Evolutionary conservation across 805 yeast species (phyloP), one percentile per base, ranked within the genome.

Genomic region (Groenewaldozyma salmanticensis): DNA sequence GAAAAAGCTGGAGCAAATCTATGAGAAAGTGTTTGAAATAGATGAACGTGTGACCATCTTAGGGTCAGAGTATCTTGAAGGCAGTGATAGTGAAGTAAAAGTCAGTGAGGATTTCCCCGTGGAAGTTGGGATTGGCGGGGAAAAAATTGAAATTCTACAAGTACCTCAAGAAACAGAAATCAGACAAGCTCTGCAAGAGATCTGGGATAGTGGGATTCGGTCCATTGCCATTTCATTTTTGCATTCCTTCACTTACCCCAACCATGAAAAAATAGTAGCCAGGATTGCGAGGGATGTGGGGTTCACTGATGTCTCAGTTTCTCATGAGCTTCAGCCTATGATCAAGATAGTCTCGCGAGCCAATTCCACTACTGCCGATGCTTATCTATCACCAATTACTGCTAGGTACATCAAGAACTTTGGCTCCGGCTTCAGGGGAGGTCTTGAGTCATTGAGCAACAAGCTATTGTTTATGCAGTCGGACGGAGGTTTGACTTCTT

Each of bases 401-500:
- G 68, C 75, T 47, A 71, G 73, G 21, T 84, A 84, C 54, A 60
- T 83, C 31, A 54, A 65, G 15, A 72, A 77, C 15, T 79, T 84
- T 52, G 73, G 75, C 38, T 53, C 66, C 2, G 92, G 92, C 3
- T 68, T 84, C 45, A 60, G 60, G 18, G 72, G 74, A 35, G 75
- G 75, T 1, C 58, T 72, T 6, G 65, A 65, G 11, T 63, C 64
- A 7, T 50, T 59, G 5, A 62, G 62, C 1, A 46, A 52, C 34
- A 58, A 43, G 51, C 62, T 43, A 45, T 47, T 56, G 42, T 90
- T 90, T 60, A 90, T 90, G 97, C 95, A 90, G 61, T 83, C 95
- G 9, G 95, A 90, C 59, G 97, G 97, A 43, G 97, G 97, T 2
- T 70, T 90, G 44, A 87, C 88, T 18, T 86, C 86, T 42, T 87